A percentile compares a stretch with the other conserved stretches of the same genome.
Evolutionary conservation across 495 filamentous ascomycete genomes (phyloP).

Genomic region (Collariella sp.): DNA sequence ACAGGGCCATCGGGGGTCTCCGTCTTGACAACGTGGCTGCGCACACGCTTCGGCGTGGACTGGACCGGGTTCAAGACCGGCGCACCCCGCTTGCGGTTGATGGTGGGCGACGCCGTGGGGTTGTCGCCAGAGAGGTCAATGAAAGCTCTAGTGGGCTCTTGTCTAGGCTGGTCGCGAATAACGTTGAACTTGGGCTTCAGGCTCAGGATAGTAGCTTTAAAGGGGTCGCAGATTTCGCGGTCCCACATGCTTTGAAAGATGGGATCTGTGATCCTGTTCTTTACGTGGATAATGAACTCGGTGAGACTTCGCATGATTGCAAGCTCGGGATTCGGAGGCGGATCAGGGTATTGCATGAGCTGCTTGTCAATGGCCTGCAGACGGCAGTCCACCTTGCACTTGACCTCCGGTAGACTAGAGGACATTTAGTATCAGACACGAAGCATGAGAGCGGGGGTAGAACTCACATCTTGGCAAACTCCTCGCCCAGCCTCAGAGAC

Average conservation of each 20-base stretch:
- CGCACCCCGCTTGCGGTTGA: conserved; percentile 3
- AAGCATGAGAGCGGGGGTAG: background rate
- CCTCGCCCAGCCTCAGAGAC: conserved; percentile 43
- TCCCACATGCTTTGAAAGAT: conserved; percentile 24
- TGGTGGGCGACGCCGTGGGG: conserved; percentile 17
- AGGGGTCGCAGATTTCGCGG: conserved; percentile 23
- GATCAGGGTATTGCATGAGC: conserved; percentile 46
- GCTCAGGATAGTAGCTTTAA: conserved; percentile 28
- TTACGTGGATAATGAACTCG: conserved; percentile 34
- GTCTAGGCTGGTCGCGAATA: conserved; percentile 6
- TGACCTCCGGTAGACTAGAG: conserved; percentile 49
- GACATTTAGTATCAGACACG: background rate
- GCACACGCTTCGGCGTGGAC: conserved; percentile 14
- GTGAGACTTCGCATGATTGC: conserved; percentile 37
- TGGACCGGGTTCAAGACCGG: background rate
- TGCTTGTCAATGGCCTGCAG: conserved; percentile 39
- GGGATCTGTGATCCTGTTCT: conserved; percentile 28
- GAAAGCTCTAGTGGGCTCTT: background rate
- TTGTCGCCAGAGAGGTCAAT: conserved; percentile 24
- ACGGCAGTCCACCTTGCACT: conserved; percentile 46
- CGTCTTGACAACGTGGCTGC: conserved; percentile 12
- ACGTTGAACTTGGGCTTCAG: conserved; percentile 40
- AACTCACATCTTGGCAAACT: conserved; percentile 47
- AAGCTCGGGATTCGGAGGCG: conserved; percentile 43
- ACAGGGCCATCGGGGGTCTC: conserved; percentile 7